phyloP scores from a whole-genome alignment of 768 basidiomycete species.

The Boletus rubropictus region DNA sequence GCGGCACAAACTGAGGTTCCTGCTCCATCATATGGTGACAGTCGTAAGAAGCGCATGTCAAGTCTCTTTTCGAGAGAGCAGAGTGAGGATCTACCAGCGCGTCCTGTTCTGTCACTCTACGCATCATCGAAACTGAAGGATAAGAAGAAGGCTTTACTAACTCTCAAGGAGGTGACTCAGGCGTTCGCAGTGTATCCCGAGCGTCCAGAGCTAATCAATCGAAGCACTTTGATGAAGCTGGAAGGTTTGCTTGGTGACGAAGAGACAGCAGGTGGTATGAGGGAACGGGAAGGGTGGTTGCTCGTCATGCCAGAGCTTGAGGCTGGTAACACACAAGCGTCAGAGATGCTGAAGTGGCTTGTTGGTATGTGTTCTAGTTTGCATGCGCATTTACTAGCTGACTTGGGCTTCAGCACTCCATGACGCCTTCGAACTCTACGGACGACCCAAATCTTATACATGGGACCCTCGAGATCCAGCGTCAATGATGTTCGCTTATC shows the following conservation, averaged over 20 bases:
- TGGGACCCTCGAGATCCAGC: constrained; percentile 83
- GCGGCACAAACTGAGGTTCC: constrained; percentile 31
- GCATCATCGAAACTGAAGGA: constrained; percentile 65
- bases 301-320: constrained; percentile 88
- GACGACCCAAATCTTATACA: constrained; percentile 76
- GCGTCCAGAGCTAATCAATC: constrained; percentile 82
- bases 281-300: constrained; percentile 74
- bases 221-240: constrained; percentile 87
- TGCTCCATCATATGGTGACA: constrained; percentile 24
- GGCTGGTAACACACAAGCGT: constrained; percentile 51
- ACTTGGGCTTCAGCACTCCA: constrained; percentile 54
- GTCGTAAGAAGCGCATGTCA: constrained; percentile 50
- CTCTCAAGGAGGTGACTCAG: constrained; percentile 66
- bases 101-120: constrained; percentile 53
- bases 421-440: constrained; percentile 84
- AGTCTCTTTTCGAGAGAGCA: constrained; percentile 57
- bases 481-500: constrained; percentile 93
- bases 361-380: constrained; percentile 50
- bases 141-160: constrained; percentile 64
- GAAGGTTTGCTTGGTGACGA: constrained; percentile 83
- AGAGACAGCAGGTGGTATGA: constrained; percentile 60
- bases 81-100: constrained; percentile 30
- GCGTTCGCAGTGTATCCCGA: constrained; percentile 96
- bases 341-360: constrained; percentile 89
- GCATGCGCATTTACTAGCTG: neutral